These are phyloP conservation scores for Isabelozyma rhagii DNA, from an alignment of 805 yeast genomes.

Conservation along the genomic window DNA sequence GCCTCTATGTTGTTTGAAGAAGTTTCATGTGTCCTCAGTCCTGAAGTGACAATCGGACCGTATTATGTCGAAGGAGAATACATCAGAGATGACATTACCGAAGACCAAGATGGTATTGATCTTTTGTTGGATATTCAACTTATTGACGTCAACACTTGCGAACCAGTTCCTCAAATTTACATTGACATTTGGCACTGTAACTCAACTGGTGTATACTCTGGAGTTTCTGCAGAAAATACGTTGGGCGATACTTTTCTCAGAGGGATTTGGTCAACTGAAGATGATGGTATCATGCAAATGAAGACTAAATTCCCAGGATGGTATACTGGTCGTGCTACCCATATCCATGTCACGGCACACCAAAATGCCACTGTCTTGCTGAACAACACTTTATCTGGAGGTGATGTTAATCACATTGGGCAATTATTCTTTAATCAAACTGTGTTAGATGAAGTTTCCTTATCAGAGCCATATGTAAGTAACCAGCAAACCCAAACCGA, in stretches of 20 bases:
- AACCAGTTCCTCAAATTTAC: not conserved
- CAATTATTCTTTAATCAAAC: conserved; percentile 1
- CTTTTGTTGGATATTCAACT: not conserved
- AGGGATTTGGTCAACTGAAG: too few relatives aligned
- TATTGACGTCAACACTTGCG: conserved; percentile 1
- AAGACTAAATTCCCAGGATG: not conserved
- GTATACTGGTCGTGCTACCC: not conserved
- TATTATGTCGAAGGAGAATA: conserved; percentile 1
- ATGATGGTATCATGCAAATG: not conserved
- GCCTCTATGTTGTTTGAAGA: not conserved
- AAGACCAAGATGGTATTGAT: conserved; percentile 2
- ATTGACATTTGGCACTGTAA: conserved; percentile 1
- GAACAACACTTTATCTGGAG: conserved; percentile 2
- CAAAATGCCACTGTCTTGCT: not conserved
- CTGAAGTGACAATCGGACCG: conserved; percentile 1
- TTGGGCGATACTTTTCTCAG: too few relatives aligned
- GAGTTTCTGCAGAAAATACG: not conserved
- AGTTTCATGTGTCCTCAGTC: not conserved
- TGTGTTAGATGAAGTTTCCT: not conserved
- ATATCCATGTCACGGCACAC: not conserved
- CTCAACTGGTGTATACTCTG: not conserved
- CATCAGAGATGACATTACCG: conserved; percentile 1
- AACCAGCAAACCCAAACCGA: not conserved
- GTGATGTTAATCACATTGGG: conserved; percentile 3
- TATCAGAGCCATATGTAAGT: not conserved